Evolutionary conservation across 257 asterid species (phyloP), one percentile per base, ranked within the genome.

Genomic region (Nicotiana obtusifolia): DNA sequence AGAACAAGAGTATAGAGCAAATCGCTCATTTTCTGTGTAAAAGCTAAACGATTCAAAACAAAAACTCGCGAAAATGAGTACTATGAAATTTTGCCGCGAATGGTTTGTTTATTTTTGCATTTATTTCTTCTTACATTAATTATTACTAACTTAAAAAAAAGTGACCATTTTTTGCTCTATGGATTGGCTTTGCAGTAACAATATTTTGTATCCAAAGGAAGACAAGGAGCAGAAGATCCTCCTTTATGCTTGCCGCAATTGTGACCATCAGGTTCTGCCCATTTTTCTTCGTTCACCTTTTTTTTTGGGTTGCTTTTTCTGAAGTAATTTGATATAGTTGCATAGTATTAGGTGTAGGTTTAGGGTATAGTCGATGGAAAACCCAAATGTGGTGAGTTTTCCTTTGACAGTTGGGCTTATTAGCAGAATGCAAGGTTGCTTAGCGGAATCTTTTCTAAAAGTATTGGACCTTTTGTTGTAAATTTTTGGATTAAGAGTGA

Each of bases 81-180:
- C 98, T 85, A 94, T 96, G 99, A 96, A 93, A 84, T 96, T 96
- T 88, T 96, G 99, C 92, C 96, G 99, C 19, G 98, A 93, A 88
- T 94, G 99, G 99, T 94, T 77, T 30, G 90, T 41, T 28, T 30
- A 8, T 47, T n/a, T 7, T 73, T 2, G 17, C 20, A 44, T 5
- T 24, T 62, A 20, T 28, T 83, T 35, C 64, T 6, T 35, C 47
- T 75, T 1, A 37, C 22, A 15, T 59, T 69, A 16, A 4, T 20
- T 54, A 6, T 61, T 83, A 35, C 20, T 44, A 41, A 26, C 64
- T 71, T 71, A 24, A 22, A 13, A 11, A 64, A 14, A 5, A 15
- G n/a, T 75, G 15, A 47, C 61, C 15, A 24, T 7, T 61, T 68
- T 69, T 71, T 59, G 7, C n/a, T 7, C 19, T 3, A 41, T 65